These are phyloP conservation scores for Choiromyces venosus DNA, from an alignment of 495 filamentous ascomycete genomes.

Conservation along the genomic window DNA sequence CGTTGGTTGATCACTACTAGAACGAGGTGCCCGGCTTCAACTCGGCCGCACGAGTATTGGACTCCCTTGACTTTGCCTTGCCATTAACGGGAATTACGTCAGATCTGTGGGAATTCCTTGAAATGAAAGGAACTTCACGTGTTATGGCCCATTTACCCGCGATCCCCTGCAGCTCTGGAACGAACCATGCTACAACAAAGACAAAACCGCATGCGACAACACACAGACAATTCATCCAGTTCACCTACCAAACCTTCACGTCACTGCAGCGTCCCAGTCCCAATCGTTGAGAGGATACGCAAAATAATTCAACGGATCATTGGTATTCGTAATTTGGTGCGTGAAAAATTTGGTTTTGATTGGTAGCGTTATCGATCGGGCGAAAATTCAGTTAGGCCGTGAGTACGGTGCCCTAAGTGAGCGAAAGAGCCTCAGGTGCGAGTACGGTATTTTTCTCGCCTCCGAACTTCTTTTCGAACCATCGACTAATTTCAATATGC, in stretches of 20 bases:
- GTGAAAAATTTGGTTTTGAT: not conserved
- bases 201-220: not conserved
- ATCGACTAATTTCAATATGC: not conserved
- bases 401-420: not conserved
- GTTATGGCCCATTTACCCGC: not conserved
- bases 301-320: not conserved
- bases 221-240: not conserved
- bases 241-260: not conserved
- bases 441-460: conserved; percentile 1
- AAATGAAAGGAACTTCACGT: not conserved
- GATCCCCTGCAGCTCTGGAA: not conserved
- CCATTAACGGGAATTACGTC: not conserved
- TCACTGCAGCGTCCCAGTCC: not conserved
- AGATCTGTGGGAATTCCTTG: not conserved
- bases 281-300: not conserved
- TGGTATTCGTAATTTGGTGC: not conserved
- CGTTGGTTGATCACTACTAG: no score
- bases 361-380: not conserved
- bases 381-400: not conserved
- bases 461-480: not conserved
- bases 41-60: no score
- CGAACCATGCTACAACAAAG: not conserved
- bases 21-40: no score
- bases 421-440: conserved; percentile 1
- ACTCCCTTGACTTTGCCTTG: not conserved